Evolutionary conservation across 345 rosid genomes (phyloP).

Genomic region (Anacardium occidentale): DNA sequence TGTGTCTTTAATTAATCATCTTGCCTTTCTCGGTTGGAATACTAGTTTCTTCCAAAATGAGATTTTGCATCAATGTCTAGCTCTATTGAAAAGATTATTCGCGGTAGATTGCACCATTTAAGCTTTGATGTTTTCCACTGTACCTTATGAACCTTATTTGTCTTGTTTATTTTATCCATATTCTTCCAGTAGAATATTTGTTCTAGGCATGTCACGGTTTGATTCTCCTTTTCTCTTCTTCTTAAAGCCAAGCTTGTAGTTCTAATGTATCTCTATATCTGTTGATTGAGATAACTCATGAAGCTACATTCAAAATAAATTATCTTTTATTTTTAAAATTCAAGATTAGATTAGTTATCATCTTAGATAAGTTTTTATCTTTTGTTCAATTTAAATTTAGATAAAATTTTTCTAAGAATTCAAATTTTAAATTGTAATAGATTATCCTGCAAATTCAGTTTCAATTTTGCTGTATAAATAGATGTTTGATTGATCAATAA

Average conservation of each 20-base stretch:
- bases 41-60: neutral
- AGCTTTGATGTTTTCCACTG: neutral
- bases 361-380: too few species aligned
- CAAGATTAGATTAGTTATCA: too few species aligned
- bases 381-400: too few species aligned
- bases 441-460: too few species aligned
- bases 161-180: neutral
- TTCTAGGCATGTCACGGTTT: slow-evolving; percentile 56
- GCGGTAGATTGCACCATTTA: neutral
- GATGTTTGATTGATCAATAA: too few species aligned
- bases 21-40: neutral
- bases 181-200: slow-evolving; percentile 42
- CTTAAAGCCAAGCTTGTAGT: neutral
- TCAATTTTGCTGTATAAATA: too few species aligned
- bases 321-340: too few species aligned
- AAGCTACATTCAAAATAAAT: too few species aligned
- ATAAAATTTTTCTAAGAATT: too few species aligned
- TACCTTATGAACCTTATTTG: neutral
- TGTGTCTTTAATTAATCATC: neutral
- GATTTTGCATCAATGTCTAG: neutral
- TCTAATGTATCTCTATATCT: neutral
- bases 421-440: too few species aligned
- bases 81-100: neutral
- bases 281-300: too few species aligned
- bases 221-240: neutral